Conservation (phyloP, 805 yeast species). For the Candida wancherniae region DNA sequence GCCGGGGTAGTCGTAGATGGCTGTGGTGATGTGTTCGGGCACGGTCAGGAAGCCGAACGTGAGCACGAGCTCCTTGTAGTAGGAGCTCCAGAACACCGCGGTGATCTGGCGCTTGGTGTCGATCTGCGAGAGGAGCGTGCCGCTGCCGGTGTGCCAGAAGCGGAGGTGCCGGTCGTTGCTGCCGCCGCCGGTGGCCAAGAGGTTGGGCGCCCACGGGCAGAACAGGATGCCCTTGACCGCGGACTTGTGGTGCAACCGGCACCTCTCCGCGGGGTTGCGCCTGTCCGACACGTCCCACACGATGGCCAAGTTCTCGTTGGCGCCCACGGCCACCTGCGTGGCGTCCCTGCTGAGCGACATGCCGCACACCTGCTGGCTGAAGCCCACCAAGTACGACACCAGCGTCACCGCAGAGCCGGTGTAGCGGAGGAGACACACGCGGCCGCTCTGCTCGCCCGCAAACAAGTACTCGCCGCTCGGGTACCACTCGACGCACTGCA, state of each 20-base stretch:
- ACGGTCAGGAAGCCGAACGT: slow-evolving; percentile 73
- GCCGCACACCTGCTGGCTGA: slow-evolving; percentile 38
- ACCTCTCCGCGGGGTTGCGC: slow-evolving; percentile 39
- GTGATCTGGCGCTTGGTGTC: slow-evolving; percentile 74
- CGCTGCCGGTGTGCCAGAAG: slow-evolving; percentile 83
- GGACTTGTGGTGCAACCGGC: slow-evolving; percentile 62
- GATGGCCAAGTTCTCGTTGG: slow-evolving; percentile 76
- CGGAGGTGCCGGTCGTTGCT: slow-evolving; percentile 71
- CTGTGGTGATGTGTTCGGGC: slow-evolving; percentile 40
- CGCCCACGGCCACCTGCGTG: slow-evolving; percentile 69
- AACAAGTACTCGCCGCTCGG: slow-evolving; percentile 40
- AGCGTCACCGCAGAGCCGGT: slow-evolving; percentile 11
- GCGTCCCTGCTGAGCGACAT: slow-evolving; percentile 47
- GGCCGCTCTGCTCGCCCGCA: slow-evolving; percentile 66
- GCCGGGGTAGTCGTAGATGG: slow-evolving; percentile 64
- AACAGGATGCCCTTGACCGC: slow-evolving; percentile 88
- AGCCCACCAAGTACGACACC: slow-evolving; percentile 22
- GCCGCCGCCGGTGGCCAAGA: slow-evolving; percentile 91
- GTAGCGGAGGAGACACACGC: slow-evolving; percentile 41
- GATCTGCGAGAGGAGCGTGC: slow-evolving; percentile 57
- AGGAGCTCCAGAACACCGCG: slow-evolving; percentile 68
- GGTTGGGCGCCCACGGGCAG: slow-evolving; percentile 83
- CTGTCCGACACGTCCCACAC: slow-evolving; percentile 58
- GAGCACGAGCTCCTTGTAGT: slow-evolving; percentile 60
- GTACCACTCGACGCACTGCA: slow-evolving; percentile 62